These are phyloP conservation scores for Quercus glauca DNA, from an alignment of 306 rosid genomes.

Conservation along the genomic window DNA sequence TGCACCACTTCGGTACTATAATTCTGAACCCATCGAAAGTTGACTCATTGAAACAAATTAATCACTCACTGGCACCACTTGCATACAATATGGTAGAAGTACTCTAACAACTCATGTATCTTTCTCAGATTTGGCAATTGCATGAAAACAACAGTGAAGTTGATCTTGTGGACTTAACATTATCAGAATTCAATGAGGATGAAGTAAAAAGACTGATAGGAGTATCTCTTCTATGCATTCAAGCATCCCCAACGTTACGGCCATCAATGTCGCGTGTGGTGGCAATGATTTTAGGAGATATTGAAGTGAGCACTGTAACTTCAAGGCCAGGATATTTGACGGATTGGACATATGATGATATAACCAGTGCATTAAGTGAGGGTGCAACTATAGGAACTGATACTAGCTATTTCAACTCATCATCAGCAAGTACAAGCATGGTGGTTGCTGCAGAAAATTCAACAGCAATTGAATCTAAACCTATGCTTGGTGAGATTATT, in stretches of 20 bases:
- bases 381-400: constrained; percentile 21
- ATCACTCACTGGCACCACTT: too few species aligned
- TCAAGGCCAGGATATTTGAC: constrained; percentile 61
- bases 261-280: constrained; percentile 73
- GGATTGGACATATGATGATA: constrained; percentile 62
- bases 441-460: constrained; percentile 24
- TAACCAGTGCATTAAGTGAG: not conserved
- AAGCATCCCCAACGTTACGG: constrained; percentile 49
- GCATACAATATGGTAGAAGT: too few species aligned
- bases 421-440: constrained; percentile 25
- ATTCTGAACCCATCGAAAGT: too few species aligned
- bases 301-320: constrained; percentile 44
- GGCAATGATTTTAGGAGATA: constrained; percentile 67
- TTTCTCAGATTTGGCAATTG: constrained; percentile 53
- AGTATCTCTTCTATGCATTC: constrained; percentile 10
- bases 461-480: constrained; percentile 12
- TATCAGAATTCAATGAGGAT: constrained; percentile 37
- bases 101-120: not conserved
- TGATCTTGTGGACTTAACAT: constrained; percentile 43
- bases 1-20: too few species aligned
- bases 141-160: constrained; percentile 40
- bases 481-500: constrained; percentile 23
- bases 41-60: too few species aligned
- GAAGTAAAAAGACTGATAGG: constrained; percentile 47
- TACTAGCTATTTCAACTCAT: constrained; percentile 25